Evolutionary conservation across 2,329 filamentous ascomycete genomes (phyloP), one percentile per base, ranked within the genome.

Genomic region (Amylocarpus encephaloides): DNA sequence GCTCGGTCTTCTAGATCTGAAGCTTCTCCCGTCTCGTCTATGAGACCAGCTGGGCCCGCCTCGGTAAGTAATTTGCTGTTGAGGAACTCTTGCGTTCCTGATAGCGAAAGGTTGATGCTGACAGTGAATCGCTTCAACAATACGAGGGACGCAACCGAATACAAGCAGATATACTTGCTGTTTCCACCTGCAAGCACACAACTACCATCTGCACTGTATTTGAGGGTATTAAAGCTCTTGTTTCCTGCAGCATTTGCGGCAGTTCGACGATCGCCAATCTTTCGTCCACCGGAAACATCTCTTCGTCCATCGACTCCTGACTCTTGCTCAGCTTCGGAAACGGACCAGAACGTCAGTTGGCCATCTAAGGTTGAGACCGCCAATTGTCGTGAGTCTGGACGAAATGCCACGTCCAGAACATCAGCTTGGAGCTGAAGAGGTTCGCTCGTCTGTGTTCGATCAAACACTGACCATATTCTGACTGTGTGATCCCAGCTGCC

Each of bases 81-180:
- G 58, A 98, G 78, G 68, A 95, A 95, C 67, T 98, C 93, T 65
- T 97, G 92, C 1, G 93, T 98, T 42, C 93, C 93, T 16, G 95
- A 91, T 2, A 98, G 74, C 1, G 91, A 95, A n/a, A 96, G 75
- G 68, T 98, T 98, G 63, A 95, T 81, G 60, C 88, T 95, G 62
- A 97, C 91, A 1, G 92, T 96, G 65, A 86, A 98, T 66, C 96
- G 96, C 68, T 94, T 95, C 49, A 97, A 74, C 10, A 98, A 73
- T 0, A 93, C 89, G 67, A 93, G 90, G 0, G 92, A 95, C 51
- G 83, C 83, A 30, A 95, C 88, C n/a, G 94, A 92, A 70, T 98
- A 98, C 51, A 98, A 70, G 66, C 93, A 97, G 46, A 98, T 96
- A 68, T 95, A 96, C 72, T 98, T 98, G 82, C 90, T 96, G 74